phyloP scores from a whole-genome alignment of 352 stramenopile species.

The Phytophthora meadii region DNA sequence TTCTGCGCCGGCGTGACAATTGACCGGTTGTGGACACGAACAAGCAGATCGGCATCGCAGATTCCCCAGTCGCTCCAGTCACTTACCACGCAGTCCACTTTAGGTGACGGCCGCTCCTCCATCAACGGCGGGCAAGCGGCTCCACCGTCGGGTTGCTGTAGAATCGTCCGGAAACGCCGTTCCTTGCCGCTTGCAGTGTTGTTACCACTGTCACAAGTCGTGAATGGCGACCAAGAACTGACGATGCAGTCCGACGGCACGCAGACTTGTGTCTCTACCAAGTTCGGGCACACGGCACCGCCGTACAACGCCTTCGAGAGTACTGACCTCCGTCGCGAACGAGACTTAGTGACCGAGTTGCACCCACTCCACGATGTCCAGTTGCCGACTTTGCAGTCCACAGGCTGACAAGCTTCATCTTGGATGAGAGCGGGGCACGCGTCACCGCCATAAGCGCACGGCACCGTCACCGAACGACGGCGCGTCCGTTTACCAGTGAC shows the following conservation, averaged over 20 bases:
- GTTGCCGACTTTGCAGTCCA: conserved; percentile 51
- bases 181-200: conserved; percentile 16
- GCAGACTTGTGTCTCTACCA: conserved; percentile 47
- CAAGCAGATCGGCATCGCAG: conserved; percentile 35
- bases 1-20: conserved; percentile 34
- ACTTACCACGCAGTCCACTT: conserved; percentile 53
- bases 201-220: conserved; percentile 39
- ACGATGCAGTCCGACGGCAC: conserved; percentile 52
- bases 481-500: conserved; percentile 48
- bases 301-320: conserved; percentile 40
- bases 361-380: conserved; percentile 57
- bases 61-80: conserved; percentile 44
- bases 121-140: conserved; percentile 47
- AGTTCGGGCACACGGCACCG: conserved; percentile 39
- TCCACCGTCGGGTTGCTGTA: conserved; percentile 52
- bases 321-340: conserved; percentile 44
- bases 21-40: conserved; percentile 39
- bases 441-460: conserved; percentile 43
- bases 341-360: conserved; percentile 43
- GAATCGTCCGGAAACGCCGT: conserved; percentile 45
- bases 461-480: conserved; percentile 37
- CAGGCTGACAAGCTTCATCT: conserved; percentile 44
- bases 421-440: conserved; percentile 47
- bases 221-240: conserved; percentile 61
- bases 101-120: conserved; percentile 48